Base-by-base conservation (phyloP, 306 rosid genomes). In the Fragaria nilgerrensis region DNA sequence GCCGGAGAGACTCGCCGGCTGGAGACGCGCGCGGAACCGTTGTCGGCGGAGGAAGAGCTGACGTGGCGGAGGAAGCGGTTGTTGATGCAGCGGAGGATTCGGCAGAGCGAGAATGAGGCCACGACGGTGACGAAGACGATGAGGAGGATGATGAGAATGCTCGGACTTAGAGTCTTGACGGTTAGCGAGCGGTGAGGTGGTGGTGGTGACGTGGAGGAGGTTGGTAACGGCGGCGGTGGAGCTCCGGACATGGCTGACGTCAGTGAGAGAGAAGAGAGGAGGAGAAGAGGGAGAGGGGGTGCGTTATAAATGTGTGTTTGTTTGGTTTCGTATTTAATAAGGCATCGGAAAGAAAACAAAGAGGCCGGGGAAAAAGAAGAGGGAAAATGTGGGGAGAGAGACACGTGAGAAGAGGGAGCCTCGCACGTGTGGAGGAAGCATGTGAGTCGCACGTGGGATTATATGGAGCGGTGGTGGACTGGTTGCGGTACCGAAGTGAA, bases 51-150 rank as follows among this genome's bases (percentile, higher is more conserved):
- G 11, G 81, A 41, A 0, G 83, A 52, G 41, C 87, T 13, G n/a
- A 81, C 73, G 8, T 80, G 90, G 47, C 89, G 91, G 87, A 92
- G 85, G 36, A 89, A 84, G 15, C 88, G 89, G 56, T 90, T 78
- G 85, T 87, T 90, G 81, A 92, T 82, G 70, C 89, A 90, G 34
- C 92, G 93, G 66, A 92, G 92, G 45, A 92, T 81, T 50, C 83
- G 81, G n/a, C 93, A 89, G 72, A 92, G 84, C 0, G 81, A 70
- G 12, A 92, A 58, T 1, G 93, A 92, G 3, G 88, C 74, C 0
- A 80, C 81, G 16, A 92, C 70, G 19, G 96, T 88, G 64, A 87
- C 78, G 70, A 85, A 48, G 48, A 92, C 84, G 70, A 90, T 82
- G 5, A 84, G 81, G 2, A 88, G 25, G 27, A 87, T 87, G 13